Conservation (phyloP, 2,329 filamentous ascomycete genomes). For the Alternaria arborescens region DNA sequence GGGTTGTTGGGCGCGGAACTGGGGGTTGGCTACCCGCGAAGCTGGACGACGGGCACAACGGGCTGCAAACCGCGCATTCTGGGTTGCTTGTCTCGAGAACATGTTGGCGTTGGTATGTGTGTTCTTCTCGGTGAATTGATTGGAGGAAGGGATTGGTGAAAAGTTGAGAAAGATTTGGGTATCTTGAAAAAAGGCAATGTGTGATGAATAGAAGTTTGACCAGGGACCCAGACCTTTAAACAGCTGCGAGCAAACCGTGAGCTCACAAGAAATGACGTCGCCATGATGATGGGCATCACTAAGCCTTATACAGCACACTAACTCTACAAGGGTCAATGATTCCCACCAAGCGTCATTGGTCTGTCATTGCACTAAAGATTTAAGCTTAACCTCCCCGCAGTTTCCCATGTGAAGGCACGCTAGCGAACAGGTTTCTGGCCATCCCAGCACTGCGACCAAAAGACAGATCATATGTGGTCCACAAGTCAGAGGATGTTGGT, state of each 20-base stretch:
- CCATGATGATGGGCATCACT: conserved; percentile 22
- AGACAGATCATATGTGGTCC: background rate
- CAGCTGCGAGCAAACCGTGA: conserved; percentile 9
- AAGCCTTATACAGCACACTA: background rate
- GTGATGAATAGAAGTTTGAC: conserved; percentile 1
- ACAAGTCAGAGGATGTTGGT: background rate
- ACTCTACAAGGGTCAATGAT: background rate
- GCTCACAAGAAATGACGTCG: conserved; percentile 15
- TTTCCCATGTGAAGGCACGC: background rate
- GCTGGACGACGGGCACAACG: conserved; percentile 41
- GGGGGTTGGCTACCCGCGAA: conserved; percentile 33
- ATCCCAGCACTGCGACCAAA: background rate
- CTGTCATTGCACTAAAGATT: conserved; percentile 10
- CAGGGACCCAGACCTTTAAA: conserved; percentile 16
- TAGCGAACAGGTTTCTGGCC: conserved; percentile 7
- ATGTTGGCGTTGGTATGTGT: conserved; percentile 23
- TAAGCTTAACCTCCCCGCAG: conserved; percentile 14
- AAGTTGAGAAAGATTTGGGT: conserved; percentile 14
- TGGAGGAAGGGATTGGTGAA: background rate
- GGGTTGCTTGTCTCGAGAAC: conserved; percentile 46
- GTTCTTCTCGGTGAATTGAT: conserved; percentile 8
- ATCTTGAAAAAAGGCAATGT: conserved; percentile 9
- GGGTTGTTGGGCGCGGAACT: conserved; percentile 39
- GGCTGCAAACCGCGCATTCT: conserved; percentile 42
- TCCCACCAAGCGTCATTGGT: conserved; percentile 13